Conservation (phyloP, 176 grass and related monocot genomes). For the Cenchrus purpureus region DNA sequence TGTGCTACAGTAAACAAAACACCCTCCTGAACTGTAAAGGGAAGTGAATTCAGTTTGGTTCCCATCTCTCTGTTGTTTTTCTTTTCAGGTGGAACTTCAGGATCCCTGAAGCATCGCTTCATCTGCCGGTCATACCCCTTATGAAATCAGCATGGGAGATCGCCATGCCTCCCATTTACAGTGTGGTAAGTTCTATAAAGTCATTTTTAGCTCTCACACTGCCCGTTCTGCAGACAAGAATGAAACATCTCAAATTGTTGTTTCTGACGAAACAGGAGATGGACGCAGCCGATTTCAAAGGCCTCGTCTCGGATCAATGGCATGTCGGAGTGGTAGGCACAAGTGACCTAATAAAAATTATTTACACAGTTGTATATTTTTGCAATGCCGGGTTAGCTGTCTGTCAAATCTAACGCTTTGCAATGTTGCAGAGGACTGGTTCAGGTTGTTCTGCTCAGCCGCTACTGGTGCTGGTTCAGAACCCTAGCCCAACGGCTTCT, state of each 20-base stretch:
- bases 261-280: constrained; percentile 66
- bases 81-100: constrained; percentile 89
- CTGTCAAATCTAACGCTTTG: constrained; percentile 30
- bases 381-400: neutral
- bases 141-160: constrained; percentile 74
- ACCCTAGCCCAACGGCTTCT: constrained; percentile 47
- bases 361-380: neutral
- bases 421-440: constrained; percentile 56
- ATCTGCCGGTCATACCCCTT: constrained; percentile 73
- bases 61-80: neutral
- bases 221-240: neutral
- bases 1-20: neutral
- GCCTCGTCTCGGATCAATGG: constrained; percentile 85
- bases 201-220: neutral
- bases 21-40: neutral
- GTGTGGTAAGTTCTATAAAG: constrained; percentile 64
- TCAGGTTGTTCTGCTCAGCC: constrained; percentile 52
- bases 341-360: neutral
- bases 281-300: constrained; percentile 75
- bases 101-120: constrained; percentile 80
- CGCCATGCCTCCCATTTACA: constrained; percentile 83
- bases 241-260: neutral
- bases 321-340: constrained; percentile 89
- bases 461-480: constrained; percentile 79
- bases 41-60: neutral